Evolutionary conservation across 192 early-diverging fungal genomes (phyloP).

Genomic region (Mortierella antarctica): DNA sequence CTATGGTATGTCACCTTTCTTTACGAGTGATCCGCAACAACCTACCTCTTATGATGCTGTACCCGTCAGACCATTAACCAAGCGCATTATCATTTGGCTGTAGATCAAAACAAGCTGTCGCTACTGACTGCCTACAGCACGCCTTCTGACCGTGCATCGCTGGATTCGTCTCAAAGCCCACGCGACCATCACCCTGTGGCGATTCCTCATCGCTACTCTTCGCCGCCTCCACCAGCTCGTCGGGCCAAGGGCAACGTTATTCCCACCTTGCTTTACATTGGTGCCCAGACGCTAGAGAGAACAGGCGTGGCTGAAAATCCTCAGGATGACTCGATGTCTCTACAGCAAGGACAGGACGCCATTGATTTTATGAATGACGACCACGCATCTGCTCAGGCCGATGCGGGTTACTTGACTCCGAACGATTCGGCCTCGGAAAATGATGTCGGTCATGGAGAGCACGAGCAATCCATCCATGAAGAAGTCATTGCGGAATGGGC

Average conservation of each 20-base stretch:
- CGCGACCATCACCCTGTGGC: neutral
- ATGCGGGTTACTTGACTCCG: constrained; percentile 17
- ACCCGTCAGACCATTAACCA: too few species aligned
- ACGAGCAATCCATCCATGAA: neutral
- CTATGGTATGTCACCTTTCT: constrained; percentile 48
- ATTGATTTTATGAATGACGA: constrained; percentile 53
- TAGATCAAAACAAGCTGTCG: constrained; percentile 51
- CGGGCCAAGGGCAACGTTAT: constrained; percentile 47
- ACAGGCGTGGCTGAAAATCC: neutral
- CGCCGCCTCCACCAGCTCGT: constrained; percentile 23
- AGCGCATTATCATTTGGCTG: too few species aligned
- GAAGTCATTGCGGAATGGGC: constrained; percentile 34
- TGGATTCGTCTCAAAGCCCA: neutral
- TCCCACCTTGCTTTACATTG: constrained; percentile 34
- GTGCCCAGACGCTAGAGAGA: constrained; percentile 29
- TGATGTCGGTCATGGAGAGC: constrained; percentile 1
- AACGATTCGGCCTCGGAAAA: constrained; percentile 19
- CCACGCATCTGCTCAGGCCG: neutral
- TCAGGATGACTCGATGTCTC: neutral
- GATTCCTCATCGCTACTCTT: constrained; percentile 20
- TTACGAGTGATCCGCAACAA: too few species aligned
- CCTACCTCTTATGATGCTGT: too few species aligned
- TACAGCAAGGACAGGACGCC: constrained; percentile 15
- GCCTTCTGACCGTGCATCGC: neutral
- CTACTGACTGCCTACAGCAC: constrained; percentile 26